Conservation (phyloP, 805 yeast genomes). For the Candida germanica region DNA sequence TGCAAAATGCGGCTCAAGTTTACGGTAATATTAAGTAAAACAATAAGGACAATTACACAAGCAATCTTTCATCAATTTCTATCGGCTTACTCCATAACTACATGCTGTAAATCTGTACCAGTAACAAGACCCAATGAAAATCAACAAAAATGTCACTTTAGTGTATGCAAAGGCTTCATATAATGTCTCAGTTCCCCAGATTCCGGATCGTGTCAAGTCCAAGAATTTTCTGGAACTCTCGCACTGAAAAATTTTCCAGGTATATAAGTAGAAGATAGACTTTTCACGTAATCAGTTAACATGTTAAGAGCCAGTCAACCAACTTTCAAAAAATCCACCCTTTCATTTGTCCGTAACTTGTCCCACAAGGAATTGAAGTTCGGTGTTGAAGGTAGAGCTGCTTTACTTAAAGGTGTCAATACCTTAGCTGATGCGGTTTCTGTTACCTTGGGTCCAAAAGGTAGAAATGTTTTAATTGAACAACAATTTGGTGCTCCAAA, state of each 20-base stretch:
- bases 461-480: conserved; percentile 94
- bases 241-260: conserved; percentile 15
- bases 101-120: no score
- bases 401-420: conserved; percentile 89
- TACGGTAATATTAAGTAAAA: no score
- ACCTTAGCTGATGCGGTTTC: conserved; percentile 94
- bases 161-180: no score
- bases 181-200: background rate
- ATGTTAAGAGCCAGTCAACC: conserved; percentile 11
- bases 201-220: conserved; percentile 4
- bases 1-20: no score
- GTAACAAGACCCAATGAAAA: no score
- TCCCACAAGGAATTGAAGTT: conserved; percentile 92
- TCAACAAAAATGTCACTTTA: no score
- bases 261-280: background rate
- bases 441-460: conserved; percentile 96
- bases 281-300: conserved; percentile 1
- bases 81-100: no score
- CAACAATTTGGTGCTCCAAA: conserved; percentile 96
- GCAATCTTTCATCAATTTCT: no score
- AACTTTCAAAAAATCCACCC: conserved; percentile 6
- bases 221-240: conserved; percentile 14
- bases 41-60: no score
- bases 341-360: conserved; percentile 43
- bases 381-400: conserved; percentile 97